Evolutionary conservation across 768 basidiomycete genomes (phyloP).

Genomic region (Floccularia luteovirens): DNA sequence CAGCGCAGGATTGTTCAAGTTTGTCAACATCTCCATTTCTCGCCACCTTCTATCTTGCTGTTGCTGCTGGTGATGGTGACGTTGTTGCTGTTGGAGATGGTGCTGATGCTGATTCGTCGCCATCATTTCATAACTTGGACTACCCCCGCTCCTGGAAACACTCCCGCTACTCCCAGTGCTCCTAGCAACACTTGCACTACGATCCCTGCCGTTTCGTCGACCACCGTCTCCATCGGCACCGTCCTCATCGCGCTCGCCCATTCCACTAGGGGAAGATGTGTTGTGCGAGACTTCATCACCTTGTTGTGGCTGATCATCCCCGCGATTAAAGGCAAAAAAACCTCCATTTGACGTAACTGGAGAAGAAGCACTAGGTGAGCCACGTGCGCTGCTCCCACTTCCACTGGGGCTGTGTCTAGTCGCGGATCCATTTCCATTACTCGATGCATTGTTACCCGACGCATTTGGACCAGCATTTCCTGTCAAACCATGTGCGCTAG

Average conservation of each 20-base stretch:
- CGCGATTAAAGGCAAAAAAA: too few species aligned
- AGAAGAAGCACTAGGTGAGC: too few species aligned
- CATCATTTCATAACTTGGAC: too few species aligned
- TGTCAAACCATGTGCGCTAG: slow-evolving; percentile 12
- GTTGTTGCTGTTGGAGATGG: background rate
- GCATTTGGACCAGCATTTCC: background rate
- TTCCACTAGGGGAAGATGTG: background rate
- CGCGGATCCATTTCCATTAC: slow-evolving; percentile 5
- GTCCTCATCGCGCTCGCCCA: slow-evolving; percentile 6
- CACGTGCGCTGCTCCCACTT: background rate
- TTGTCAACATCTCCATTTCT: slow-evolving; percentile 1
- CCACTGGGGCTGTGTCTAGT: background rate
- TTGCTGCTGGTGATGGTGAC: slow-evolving; percentile 2
- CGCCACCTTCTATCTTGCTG: slow-evolving; percentile 1
- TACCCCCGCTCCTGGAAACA: slow-evolving; percentile 7
- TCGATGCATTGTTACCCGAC: slow-evolving; percentile 5
- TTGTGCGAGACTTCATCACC: slow-evolving; percentile 5
- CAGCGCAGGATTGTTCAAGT: background rate
- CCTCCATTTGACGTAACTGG: too few species aligned
- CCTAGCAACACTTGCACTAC: background rate
- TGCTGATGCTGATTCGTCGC: too few species aligned
- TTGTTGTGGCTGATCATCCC: slow-evolving; percentile 2
- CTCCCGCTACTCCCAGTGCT: slow-evolving; percentile 5
- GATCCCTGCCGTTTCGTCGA: background rate
- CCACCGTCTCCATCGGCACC: slow-evolving; percentile 2